Evolutionary conservation across 768 basidiomycete genomes (phyloP).

Genomic region (Tulasnella sp.): DNA sequence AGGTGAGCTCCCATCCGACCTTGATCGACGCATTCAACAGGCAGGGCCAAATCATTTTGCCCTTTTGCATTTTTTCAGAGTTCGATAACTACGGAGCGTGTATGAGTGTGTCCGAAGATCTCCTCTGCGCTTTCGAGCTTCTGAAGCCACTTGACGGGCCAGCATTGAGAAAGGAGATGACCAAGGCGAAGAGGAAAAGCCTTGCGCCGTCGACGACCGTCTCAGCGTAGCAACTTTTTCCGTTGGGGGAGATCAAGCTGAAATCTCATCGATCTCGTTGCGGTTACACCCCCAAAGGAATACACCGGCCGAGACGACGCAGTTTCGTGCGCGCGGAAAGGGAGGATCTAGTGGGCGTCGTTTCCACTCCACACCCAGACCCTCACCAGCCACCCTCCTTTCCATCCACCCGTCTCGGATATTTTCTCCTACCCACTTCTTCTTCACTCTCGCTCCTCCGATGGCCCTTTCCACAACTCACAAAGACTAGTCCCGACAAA

Average conservation of each 20-base stretch:
- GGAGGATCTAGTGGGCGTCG: no score
- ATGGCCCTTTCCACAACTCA: no score
- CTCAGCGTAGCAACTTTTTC: background rate
- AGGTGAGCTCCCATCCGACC: constrained; percentile 38
- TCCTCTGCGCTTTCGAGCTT: constrained; percentile 94
- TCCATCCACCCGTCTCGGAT: no score
- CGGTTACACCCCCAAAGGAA: no score
- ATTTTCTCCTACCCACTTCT: no score
- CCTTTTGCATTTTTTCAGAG: constrained; percentile 37
- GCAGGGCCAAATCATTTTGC: background rate
- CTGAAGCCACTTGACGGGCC: constrained; percentile 92
- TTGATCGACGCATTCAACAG: background rate
- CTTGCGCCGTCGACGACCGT: background rate
- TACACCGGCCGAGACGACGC: no score
- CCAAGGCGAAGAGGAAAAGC: constrained; percentile 95
- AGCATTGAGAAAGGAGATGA: constrained; percentile 95
- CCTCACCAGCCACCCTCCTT: no score
- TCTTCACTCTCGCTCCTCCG: no score
- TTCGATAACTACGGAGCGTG: constrained; percentile 94
- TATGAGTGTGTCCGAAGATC: constrained; percentile 96
- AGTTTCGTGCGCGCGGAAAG: no score
- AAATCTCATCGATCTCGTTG: no score
- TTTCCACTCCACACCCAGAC: no score
- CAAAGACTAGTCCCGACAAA: no score
- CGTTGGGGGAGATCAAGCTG: background rate